These are phyloP conservation scores for Somion occarium DNA, from an alignment of 1,284 basidiomycete genomes.

Conservation along the genomic window DNA sequence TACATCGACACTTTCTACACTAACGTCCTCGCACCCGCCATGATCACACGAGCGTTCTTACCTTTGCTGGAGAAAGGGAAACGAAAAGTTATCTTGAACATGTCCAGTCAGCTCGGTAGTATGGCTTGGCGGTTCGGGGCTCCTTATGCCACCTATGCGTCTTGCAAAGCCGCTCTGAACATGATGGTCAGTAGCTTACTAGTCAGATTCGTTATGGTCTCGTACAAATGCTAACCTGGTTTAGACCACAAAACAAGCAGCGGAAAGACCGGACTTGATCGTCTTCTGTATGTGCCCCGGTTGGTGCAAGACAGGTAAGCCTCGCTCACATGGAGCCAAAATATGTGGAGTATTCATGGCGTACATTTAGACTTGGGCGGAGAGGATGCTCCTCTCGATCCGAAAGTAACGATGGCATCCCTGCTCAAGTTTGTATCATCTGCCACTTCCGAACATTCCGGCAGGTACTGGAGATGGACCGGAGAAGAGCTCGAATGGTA, in stretches of 20 bases:
- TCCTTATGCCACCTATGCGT: conserved; percentile 23
- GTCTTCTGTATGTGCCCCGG: conserved; percentile 23
- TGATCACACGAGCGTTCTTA: conserved; percentile 27
- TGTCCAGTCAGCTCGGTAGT: conserved; percentile 27
- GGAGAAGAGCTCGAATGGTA: conserved; percentile 9
- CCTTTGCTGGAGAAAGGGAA: conserved; percentile 28
- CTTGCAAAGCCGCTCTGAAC: conserved; percentile 27
- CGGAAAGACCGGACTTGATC: conserved; percentile 20
- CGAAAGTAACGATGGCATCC: conserved; percentile 22
- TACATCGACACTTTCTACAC: conserved; percentile 21
- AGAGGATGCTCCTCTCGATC: conserved; percentile 25
- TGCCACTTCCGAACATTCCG: not conserved
- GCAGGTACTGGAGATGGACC: conserved; percentile 9
- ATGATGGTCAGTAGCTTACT: conserved; percentile 22
- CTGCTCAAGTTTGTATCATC: conserved; percentile 21
- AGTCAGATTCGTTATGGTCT: not conserved
- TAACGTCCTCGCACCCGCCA: conserved; percentile 31
- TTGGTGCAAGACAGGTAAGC: conserved; percentile 29
- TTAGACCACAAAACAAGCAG: conserved; percentile 30
- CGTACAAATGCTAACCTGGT: not conserved
- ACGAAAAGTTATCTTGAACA: conserved; percentile 32
- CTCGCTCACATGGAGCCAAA: no score
- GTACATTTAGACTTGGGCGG: conserved; percentile 33
- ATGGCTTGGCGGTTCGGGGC: conserved; percentile 22
- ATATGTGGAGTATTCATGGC: no score